These are phyloP conservation scores for Lophiotrema nucula DNA, from an alignment of 495 filamentous ascomycete genomes.

Conservation along the genomic window DNA sequence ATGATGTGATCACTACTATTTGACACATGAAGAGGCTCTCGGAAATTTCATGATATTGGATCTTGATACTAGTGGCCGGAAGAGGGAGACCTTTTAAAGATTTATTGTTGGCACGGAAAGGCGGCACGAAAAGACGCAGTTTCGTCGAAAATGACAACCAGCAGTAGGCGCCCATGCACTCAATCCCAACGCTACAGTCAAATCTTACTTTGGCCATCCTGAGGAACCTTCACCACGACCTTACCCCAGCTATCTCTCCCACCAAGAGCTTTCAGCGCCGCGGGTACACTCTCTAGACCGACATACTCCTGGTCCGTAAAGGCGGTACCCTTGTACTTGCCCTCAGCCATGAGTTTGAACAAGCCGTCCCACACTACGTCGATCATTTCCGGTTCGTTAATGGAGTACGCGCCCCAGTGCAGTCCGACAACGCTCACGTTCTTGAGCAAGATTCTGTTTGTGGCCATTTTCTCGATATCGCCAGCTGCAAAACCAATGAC, in stretches of 20 bases:
- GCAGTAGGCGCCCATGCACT: too few species aligned
- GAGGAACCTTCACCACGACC: slow-evolving; percentile 86
- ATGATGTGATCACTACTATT: too few species aligned
- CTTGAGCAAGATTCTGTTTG: slow-evolving; percentile 90
- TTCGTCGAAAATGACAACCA: too few species aligned
- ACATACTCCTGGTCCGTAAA: slow-evolving; percentile 80
- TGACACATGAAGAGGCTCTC: too few species aligned
- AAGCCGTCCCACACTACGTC: slow-evolving; percentile 77
- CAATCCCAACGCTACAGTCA: too few species aligned
- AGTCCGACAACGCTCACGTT: slow-evolving; percentile 88
- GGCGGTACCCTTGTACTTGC: slow-evolving; percentile 77
- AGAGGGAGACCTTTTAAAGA: too few species aligned
- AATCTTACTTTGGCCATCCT: slow-evolving; percentile 42
- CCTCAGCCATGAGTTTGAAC: slow-evolving; percentile 68
- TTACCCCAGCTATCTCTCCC: slow-evolving; percentile 90
- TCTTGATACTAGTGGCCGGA: too few species aligned
- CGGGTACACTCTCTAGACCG: slow-evolving; percentile 75
- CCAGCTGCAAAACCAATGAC: slow-evolving; percentile 91
- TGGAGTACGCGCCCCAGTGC: slow-evolving; percentile 86
- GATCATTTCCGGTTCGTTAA: slow-evolving; percentile 68
- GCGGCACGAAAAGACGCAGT: too few species aligned
- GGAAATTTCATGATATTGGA: too few species aligned
- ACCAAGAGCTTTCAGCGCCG: slow-evolving; percentile 74
- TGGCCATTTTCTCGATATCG: slow-evolving; percentile 82
- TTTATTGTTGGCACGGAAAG: too few species aligned